Evolutionary conservation across 495 filamentous ascomycete genomes (phyloP), one percentile per base, ranked within the genome.

Genomic region (Mytilinidion resinicola): DNA sequence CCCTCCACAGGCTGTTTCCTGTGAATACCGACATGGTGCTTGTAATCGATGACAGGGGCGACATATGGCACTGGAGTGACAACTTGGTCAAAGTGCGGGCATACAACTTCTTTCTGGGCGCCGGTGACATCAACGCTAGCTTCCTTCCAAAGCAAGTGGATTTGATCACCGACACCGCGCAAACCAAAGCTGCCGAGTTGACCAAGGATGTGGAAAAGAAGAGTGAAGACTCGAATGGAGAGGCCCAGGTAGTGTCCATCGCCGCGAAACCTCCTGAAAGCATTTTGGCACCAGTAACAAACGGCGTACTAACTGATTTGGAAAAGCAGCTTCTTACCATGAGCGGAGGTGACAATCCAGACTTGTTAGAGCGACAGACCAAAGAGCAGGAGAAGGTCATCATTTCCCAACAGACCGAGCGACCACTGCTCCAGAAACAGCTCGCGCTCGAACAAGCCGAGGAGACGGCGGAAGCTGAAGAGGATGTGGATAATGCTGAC

Each of bases 1-100:
- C 82, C 57, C 78, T 99, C 7, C 86, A 95, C 67, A 82, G 95
- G 14, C 71, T 99, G 36, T 99, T 99, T 70, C 93, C 93, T 14
- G 88, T 95, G 43, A 93, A 96, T 73, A 96, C 91, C 9, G 92
- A 95, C 74, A 99, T 99, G 93, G 93, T 96, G 17, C 90, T 95
- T 30, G 96, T 99, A 66, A 99, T 99, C 59, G 93, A 99, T 70
- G 93, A 99, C 67, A 82, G 93, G 63, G 90, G 89, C 35, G 93
- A 99, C 70, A 91, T 99, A n/a, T 99, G 93, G 93, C 84, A 86
- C 48, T 97, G 95, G 81, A 86, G 86, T 64, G 81, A 86, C 10
- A 96, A 99, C 64, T 79, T 99, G 20, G 89, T 99, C 74, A 96
- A 95, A 73, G 95, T 99, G 34, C 81, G 80, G 12, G 89, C 91